Conservation (phyloP, 129 eudicot species). For the Glebionis coronaria region DNA sequence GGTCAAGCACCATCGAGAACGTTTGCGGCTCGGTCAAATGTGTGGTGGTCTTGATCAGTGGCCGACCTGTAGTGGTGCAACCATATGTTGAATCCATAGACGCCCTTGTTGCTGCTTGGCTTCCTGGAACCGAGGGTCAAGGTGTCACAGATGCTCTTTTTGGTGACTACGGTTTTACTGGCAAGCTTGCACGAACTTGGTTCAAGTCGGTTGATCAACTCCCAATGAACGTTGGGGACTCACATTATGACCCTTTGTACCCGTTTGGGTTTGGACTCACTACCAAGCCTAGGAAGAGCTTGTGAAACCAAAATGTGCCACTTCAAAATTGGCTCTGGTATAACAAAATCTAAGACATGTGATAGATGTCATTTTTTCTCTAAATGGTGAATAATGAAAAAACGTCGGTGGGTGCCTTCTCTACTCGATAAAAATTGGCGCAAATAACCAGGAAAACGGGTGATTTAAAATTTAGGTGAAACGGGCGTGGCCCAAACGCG, state of each 20-base stretch:
- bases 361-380: conserved; percentile 9
- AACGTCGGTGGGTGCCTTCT: background rate
- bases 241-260: conserved; percentile 61
- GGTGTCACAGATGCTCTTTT: conserved; percentile 43
- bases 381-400: background rate
- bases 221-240: conserved; percentile 29
- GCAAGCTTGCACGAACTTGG: conserved; percentile 68
- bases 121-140: conserved; percentile 69
- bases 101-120: conserved; percentile 79
- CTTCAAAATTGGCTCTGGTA: background rate
- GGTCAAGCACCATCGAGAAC: conserved; percentile 50
- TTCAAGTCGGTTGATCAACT: conserved; percentile 67
- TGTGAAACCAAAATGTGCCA: background rate
- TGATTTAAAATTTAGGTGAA: no score
- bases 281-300: conserved; percentile 28
- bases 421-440: no score
- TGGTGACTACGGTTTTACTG: conserved; percentile 41
- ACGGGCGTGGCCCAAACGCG: no score
- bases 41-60: conserved; percentile 59
- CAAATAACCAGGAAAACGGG: no score
- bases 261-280: conserved; percentile 64
- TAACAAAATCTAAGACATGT: background rate
- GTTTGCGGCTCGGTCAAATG: conserved; percentile 35
- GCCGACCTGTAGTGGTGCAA: conserved; percentile 55
- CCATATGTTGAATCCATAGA: conserved; percentile 38